Conservation (phyloP, 2,329 filamentous ascomycete genomes). For the Phaeoacremonium minimum region DNA sequence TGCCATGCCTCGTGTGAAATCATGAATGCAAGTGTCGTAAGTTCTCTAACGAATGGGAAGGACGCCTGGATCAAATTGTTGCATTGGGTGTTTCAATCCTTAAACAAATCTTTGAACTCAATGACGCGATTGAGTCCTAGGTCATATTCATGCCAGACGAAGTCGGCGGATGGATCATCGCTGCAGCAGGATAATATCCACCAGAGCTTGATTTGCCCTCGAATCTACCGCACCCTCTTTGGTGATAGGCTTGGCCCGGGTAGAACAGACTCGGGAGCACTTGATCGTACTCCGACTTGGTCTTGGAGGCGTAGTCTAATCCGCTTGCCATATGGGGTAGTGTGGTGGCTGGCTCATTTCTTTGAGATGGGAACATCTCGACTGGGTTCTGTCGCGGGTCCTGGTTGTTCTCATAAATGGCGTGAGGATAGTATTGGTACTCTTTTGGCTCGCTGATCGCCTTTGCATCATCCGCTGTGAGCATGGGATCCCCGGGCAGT, state of each 20-base stretch:
- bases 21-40: too few species aligned
- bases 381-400: slow-evolving; percentile 37
- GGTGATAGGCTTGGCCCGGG: slow-evolving; percentile 31
- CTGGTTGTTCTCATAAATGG: slow-evolving; percentile 43
- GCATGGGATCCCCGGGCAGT: slow-evolving; percentile 44
- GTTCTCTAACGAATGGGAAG: too few species aligned
- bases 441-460: slow-evolving; percentile 41
- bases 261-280: slow-evolving; percentile 43
- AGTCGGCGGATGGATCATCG: slow-evolving; percentile 37
- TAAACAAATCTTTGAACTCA: too few species aligned
- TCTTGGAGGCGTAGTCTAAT: slow-evolving; percentile 30
- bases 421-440: slow-evolving; percentile 50
- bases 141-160: slow-evolving; percentile 17
- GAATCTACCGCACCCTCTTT: slow-evolving; percentile 42
- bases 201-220: slow-evolving; percentile 47
- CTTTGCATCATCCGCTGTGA: slow-evolving; percentile 48
- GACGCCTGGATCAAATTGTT: too few species aligned
- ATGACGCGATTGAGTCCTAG: too few species aligned
- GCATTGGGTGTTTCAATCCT: too few species aligned
- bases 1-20: too few species aligned
- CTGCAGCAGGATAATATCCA: slow-evolving; percentile 54
- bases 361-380: slow-evolving; percentile 41
- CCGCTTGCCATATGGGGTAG: slow-evolving; percentile 20
- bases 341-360: slow-evolving; percentile 22
- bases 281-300: slow-evolving; percentile 46